These are phyloP conservation scores for Takakia lepidozioides DNA, from an alignment of 225 moss, liverwort and hornwort genomes.

Conservation along the genomic window DNA sequence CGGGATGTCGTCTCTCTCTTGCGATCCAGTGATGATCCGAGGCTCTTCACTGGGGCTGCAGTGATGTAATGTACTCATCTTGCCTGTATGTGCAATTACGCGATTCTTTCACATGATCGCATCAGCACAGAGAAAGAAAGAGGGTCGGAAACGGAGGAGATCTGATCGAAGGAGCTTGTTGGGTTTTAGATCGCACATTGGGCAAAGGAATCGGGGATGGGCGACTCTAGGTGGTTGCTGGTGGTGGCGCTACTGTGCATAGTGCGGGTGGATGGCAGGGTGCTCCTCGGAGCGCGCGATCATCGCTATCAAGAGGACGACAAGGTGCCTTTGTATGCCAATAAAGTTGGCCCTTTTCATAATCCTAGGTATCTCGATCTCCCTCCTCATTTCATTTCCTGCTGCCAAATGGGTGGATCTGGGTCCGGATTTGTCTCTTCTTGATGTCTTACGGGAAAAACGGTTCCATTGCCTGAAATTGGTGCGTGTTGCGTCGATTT, in stretches of 20 bases:
- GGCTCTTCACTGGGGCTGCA: no score
- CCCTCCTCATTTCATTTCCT: neutral
- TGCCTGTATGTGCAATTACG: no score
- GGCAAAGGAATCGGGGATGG: no score
- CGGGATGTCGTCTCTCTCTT: no score
- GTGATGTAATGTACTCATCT: no score
- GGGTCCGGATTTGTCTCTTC: neutral
- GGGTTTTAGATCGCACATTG: no score
- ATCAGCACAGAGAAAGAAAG: no score
- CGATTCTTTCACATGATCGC: no score
- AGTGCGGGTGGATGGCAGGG: constrained; percentile 22
- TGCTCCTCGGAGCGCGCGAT: constrained; percentile 39
- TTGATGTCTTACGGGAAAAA: neutral
- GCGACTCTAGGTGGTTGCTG: constrained; percentile 6
- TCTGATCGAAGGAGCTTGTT: no score
- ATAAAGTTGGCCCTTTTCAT: constrained; percentile 90
- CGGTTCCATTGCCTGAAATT: neutral
- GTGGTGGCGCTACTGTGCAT: neutral
- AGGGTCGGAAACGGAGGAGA: no score
- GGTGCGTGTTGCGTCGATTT: no score
- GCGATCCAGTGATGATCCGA: no score
- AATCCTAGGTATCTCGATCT: constrained; percentile 60
- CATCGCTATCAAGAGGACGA: constrained; percentile 69
- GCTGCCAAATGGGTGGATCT: neutral
- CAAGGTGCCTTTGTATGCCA: constrained; percentile 83